Conservation (phyloP, 768 basidiomycete genomes). For the Panellus pusillus region DNA sequence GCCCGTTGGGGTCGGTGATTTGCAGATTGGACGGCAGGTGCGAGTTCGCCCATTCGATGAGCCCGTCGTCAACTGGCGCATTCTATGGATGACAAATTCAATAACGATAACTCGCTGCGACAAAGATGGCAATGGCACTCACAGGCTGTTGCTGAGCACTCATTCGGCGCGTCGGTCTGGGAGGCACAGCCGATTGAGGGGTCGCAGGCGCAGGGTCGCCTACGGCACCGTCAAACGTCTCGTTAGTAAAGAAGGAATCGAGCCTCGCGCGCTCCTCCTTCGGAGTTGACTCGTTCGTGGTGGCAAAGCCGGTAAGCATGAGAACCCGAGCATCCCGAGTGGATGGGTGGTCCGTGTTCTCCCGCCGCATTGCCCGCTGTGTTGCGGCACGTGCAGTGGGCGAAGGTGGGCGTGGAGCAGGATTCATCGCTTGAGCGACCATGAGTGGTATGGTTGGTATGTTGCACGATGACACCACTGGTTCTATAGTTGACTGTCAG, state of each 20-base stretch:
- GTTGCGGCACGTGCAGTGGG: slow-evolving; percentile 85
- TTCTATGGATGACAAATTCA: slow-evolving; percentile 17
- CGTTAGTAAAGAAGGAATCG: slow-evolving; percentile 57
- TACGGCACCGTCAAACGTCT: slow-evolving; percentile 26
- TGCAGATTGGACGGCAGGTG: slow-evolving; percentile 68
- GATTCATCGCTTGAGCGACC: slow-evolving; percentile 96
- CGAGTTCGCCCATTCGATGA: slow-evolving; percentile 88
- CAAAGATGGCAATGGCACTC: slow-evolving; percentile 3
- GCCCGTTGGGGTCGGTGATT: slow-evolving; percentile 45
- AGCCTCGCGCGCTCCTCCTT: slow-evolving; percentile 50
- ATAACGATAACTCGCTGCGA: neutral
- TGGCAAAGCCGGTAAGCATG: slow-evolving; percentile 50
- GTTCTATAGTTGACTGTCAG: slow-evolving; percentile 50
- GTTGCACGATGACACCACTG: slow-evolving; percentile 94
- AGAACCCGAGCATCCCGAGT: slow-evolving; percentile 76
- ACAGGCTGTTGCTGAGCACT: slow-evolving; percentile 29
- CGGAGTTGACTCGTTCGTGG: slow-evolving; percentile 29
- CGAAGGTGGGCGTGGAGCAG: slow-evolving; percentile 92
- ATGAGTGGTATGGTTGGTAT: slow-evolving; percentile 94
- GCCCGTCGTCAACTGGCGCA: slow-evolving; percentile 42
- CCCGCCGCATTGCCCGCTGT: slow-evolving; percentile 81
- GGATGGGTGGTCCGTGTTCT: slow-evolving; percentile 81
- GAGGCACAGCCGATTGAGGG: slow-evolving; percentile 42
- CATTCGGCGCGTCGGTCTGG: slow-evolving; percentile 59
- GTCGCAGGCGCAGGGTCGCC: slow-evolving; percentile 17